Base-by-base conservation (phyloP, 2,329 filamentous ascomycete species). In the Leptoxyphium fumago region DNA sequence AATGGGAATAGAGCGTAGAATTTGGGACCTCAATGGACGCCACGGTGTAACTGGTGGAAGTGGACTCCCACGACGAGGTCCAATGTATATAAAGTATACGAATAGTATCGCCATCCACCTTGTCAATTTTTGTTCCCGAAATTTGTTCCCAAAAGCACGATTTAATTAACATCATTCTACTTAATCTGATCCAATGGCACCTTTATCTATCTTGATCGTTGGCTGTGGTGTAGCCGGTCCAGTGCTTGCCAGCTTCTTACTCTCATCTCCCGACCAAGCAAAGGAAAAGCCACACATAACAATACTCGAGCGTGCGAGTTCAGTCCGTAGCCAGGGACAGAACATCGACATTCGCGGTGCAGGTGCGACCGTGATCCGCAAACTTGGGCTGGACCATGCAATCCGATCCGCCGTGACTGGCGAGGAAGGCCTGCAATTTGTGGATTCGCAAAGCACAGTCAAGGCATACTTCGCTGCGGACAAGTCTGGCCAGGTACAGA, bases 281-380 rank as follows among this genome's bases (percentile, higher is more conserved):
- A 9, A 43, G 15, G 18, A 51, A 26, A 49, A 48, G 18, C 50
- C 50, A 9, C 44, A 48, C 14, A 55, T 59, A 40, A 61, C 58
- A 1, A 52, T 61, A 17, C 43, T 61, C 15, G 58, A 61, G 44
- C 52, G 53, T n/a, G 30, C 52, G 15, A 14, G 43, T 5, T 26
- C 43, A 13, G 42, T 50, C 26, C 40, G 48, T 7, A 43, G 44
- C 13, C 40, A 54, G 34, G 59, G 59, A 36, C 58, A 61, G 42
- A 59, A 59, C 46, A 53, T 61, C 41, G 59, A 61, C 43, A 50
- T 61, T 28, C 54, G 55, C 10, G 55, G 55, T 38, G 48, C 52
- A 10, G 59, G 57, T 2, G 41, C 55, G 15, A 47, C 48, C 8
- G 45, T 60, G 11, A 53, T 57, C n/a, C 52, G 50, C 2, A 52